Evolutionary conservation across 768 basidiomycete genomes (phyloP), one percentile per base, ranked within the genome.

Genomic region (Cyathus striatus): DNA sequence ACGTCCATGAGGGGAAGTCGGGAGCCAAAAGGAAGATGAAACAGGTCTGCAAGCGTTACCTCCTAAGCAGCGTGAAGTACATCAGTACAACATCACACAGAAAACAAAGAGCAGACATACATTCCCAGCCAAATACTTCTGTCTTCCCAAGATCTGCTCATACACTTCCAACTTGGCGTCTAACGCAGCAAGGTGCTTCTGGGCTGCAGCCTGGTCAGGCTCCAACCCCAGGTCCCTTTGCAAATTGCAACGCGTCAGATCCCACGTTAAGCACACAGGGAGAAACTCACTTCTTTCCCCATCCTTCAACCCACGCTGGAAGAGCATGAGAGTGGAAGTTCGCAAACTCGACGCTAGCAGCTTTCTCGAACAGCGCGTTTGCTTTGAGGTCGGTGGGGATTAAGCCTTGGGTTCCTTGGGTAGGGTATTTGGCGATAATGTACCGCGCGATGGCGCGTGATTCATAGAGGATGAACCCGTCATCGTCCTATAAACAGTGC

Each of bases 1-100:
- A 34, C 41, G 9, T 62, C 66, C 9, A 54, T 57, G 0, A 12
- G 37, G 1, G 47, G 38, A 23, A 68, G 50, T 40, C 53, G 24
- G 22, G 46, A 22, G 6, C 57, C 72, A 26, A 63, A 68, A 17
- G 72, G 69, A 17, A 76, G 49, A 45, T 76, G 69, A 50, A 67
- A 72, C 14, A 77, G 49, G 42, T 78, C 76, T 1, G 69, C 72
- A 5, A 78, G 59, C 2, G 74, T 75, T 0, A 72, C 2, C 22
- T 52, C 58, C 75, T 77, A 2, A 26, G 17, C 16, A 32, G n/a
- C n/a, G 17, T 14, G 16, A n/a, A 30, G 27, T n/a, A 30, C 27
- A 30, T 30, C n/a, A 30, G n/a, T 30, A n/a, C 9, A n/a, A 30
- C n/a, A 30, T 9, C n/a, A 30, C 9, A 30, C 9, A 30, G 9